Evolutionary conservation across 2,329 filamentous ascomycete genomes (phyloP).

Genomic region (Cyphellophora europaea): DNA sequence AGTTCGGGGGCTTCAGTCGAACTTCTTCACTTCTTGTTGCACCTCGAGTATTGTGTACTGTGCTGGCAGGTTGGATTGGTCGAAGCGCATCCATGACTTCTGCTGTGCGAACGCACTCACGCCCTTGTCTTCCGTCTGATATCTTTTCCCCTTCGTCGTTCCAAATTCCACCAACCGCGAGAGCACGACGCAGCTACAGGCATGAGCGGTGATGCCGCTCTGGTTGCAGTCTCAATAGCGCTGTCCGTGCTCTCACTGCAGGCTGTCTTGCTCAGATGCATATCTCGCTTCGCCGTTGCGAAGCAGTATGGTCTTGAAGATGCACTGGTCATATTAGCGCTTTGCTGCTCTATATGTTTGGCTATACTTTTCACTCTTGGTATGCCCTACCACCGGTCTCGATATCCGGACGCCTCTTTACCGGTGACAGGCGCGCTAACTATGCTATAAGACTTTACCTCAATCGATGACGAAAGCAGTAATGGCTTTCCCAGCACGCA

Average conservation of each 20-base stretch:
- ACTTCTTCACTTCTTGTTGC: no score
- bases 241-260: not conserved
- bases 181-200: no score
- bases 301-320: not conserved
- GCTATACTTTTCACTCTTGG: not conserved
- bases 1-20: no score
- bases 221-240: not conserved
- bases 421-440: not conserved
- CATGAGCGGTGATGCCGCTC: conserved; percentile 1
- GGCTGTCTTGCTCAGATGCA: not conserved
- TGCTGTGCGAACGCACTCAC: no score
- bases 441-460: not conserved
- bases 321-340: not conserved
- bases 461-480: not conserved
- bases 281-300: not conserved
- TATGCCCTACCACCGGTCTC: no score
- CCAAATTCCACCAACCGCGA: no score
- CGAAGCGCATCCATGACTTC: no score
- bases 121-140: no score
- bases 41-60: no score
- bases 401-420: no score
- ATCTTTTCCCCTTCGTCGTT: no score
- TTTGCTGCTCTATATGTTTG: not conserved
- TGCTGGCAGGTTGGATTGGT: no score
- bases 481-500: not conserved